Base-by-base conservation (phyloP, 345 rosid genomes). In the Salix koriyanagi region DNA sequence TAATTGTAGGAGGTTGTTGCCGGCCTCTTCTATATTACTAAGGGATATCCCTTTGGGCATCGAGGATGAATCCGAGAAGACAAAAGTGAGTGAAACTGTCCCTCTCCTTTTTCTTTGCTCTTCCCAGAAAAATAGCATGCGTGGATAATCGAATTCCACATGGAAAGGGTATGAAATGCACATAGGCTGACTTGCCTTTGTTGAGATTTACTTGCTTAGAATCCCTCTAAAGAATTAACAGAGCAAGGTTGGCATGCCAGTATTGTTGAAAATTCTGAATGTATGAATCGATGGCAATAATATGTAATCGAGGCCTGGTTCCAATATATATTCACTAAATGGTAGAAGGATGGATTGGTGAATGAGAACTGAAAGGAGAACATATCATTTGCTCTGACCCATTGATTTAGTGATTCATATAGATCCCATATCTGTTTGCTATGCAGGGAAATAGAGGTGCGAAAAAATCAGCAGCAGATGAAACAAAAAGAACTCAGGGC, bases 1-100 rank as follows among this genome's bases (percentile, higher is more conserved):
- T 2, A 37, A 48, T 69, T 41, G 26, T 86, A 94, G 97, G 95
- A 91, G 94, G 81, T 90, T 92, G 70, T 66, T 86, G 85, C 99
- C 97, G 73, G 91, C 91, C 46, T 85, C 94, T 65, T 87, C 97
- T 12, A 79, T 87, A 44, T 75, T 96, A 77, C 79, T 93, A 23
- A 88, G 89, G 85, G 90, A 95, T 72, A 80, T 93, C 72, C 84
- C 82, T 76, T 75, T 86, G 52, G 88, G 84, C 50, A 74, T 91
- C 6, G 89, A 87, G 69, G 96, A 91, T 56, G 97, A 93, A 79
- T n/a, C 77, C 9, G 78, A 86, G 67, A 93, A 85, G 83, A 79
- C 87, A 78, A 91, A 84, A 93, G 97, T 93, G 73, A 79, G 84
- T 79, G 28, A 9, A 9, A 32, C 6, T 34, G 13, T n/a, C 18